A percentile compares a stretch with the other conserved stretches of the same genome.
These are phyloP conservation scores for Collybiopsis confluens DNA, from an alignment of 768 basidiomycete genomes.

Conservation along the genomic window DNA sequence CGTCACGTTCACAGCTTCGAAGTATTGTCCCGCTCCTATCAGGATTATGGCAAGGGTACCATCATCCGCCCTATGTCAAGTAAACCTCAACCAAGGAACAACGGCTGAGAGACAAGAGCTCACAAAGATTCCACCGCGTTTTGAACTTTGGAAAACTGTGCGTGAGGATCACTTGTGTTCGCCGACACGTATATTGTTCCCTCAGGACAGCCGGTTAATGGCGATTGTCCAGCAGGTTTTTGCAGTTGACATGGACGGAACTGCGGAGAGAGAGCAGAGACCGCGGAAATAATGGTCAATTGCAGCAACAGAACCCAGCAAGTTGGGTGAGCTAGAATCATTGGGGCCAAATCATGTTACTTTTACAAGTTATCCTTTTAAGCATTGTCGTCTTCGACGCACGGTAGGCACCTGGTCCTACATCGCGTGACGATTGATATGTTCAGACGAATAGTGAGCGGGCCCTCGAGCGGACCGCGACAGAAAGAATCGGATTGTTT, in stretches of 20 bases:
- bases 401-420: not conserved
- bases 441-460: no score
- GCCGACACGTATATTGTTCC: slow-evolving; percentile 59
- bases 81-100: not conserved
- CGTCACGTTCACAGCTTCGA: slow-evolving; percentile 56
- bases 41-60: slow-evolving; percentile 41
- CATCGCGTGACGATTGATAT: not conserved
- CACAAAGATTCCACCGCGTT: slow-evolving; percentile 54
- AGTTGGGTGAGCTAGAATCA: not conserved
- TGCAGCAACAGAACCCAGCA: not conserved
- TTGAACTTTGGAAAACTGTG: slow-evolving; percentile 48
- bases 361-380: not conserved
- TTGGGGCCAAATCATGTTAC: no score
- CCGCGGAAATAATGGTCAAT: not conserved
- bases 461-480: not conserved
- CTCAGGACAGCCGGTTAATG: slow-evolving; percentile 48
- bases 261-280: slow-evolving; percentile 37
- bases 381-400: not conserved
- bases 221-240: slow-evolving; percentile 36
- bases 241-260: slow-evolving; percentile 49
- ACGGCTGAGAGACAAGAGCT: slow-evolving; percentile 14
- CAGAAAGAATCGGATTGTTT: not conserved
- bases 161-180: slow-evolving; percentile 34
- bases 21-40: slow-evolving; percentile 55
- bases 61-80: slow-evolving; percentile 32